phyloP scores from a whole-genome alignment of 805 yeast species.

The Blastobotrys mokoenaii region DNA sequence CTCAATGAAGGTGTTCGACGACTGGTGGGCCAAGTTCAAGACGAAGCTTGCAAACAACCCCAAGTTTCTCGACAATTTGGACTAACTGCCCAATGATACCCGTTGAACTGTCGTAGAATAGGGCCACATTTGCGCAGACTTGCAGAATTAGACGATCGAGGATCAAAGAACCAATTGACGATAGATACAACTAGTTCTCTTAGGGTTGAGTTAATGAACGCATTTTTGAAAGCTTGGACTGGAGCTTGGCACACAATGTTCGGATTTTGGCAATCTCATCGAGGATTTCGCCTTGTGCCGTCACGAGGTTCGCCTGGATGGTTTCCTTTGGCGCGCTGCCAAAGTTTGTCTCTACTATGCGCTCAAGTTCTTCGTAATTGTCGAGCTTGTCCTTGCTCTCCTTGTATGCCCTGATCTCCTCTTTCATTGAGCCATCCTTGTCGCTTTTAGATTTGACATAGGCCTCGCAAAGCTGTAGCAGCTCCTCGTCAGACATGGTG shows the following conservation, averaged over 20 bases:
- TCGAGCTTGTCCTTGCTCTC: background rate
- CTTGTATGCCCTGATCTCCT: background rate
- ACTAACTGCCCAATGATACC: no score
- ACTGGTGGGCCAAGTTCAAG: conserved; percentile 90
- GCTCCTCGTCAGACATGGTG: background rate
- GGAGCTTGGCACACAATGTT: conserved; percentile 2
- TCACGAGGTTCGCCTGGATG: conserved; percentile 3
- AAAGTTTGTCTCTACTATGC: background rate
- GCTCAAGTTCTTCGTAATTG: conserved; percentile 1
- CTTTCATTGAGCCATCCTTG: background rate
- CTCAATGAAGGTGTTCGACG: conserved; percentile 78
- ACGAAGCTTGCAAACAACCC: conserved; percentile 72
- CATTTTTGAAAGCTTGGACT: conserved; percentile 1
- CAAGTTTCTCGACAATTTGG: conserved; percentile 53
- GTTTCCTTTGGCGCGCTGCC: background rate
- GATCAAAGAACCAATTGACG: no score
- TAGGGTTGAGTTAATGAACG: no score
- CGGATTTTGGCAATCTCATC: conserved; percentile 6
- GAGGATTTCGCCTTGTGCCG: conserved; percentile 2
- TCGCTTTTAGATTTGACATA: background rate
- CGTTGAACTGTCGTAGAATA: no score
- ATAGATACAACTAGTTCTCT: no score
- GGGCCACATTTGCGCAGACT: background rate
- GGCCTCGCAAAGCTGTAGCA: background rate
- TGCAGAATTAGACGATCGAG: background rate